Conservation (phyloP, 73 alveolate species). For the Tetrahymena thermophila region DNA sequence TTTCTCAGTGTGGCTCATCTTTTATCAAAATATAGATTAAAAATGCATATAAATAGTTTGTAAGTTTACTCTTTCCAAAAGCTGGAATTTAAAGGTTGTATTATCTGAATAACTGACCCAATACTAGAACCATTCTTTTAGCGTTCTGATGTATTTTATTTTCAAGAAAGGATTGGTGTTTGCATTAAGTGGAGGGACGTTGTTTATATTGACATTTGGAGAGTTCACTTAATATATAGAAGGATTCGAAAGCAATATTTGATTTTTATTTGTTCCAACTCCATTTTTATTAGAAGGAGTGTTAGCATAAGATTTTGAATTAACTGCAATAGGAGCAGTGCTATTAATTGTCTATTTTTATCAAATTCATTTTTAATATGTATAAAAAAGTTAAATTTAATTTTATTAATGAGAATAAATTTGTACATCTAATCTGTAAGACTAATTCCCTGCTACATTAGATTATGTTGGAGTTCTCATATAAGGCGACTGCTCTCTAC, state of each 20-base stretch:
- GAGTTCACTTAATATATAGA: neutral
- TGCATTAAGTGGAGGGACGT: neutral
- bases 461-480: neutral
- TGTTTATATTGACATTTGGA: neutral
- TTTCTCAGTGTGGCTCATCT: neutral
- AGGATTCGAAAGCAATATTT: neutral
- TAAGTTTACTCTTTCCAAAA: neutral
- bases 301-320: neutral
- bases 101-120: neutral
- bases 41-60: neutral
- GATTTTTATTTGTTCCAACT: neutral
- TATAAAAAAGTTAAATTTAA: neutral
- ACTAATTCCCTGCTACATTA: neutral
- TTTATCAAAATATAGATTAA: neutral
- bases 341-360: neutral
- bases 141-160: neutral
- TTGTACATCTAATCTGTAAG: neutral
- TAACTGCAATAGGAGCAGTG: neutral
- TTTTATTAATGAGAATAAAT: neutral
- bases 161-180: neutral
- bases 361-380: neutral
- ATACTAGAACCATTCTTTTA: neutral
- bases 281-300: neutral
- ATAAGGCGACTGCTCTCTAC: neutral
- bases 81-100: neutral